These are phyloP conservation scores for Trichaptum fuscoviolaceum DNA, from an alignment of 768 basidiomycete species.

Conservation along the genomic window DNA sequence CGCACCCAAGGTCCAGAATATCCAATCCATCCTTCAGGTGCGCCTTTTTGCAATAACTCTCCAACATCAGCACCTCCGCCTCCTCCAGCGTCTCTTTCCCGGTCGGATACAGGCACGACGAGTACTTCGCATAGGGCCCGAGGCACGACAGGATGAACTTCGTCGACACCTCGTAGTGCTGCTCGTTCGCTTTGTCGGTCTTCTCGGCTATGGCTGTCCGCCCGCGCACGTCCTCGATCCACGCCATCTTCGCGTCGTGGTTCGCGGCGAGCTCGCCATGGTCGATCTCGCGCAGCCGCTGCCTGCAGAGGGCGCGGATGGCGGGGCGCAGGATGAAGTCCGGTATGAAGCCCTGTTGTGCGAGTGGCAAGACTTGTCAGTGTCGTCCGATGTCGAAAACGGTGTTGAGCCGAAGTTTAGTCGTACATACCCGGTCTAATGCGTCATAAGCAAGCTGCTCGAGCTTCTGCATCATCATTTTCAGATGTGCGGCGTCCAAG, in stretches of 20 bases:
- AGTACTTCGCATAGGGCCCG: constrained; percentile 64
- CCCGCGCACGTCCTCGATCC: constrained; percentile 50
- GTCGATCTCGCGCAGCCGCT: constrained; percentile 56
- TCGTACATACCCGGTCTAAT: not conserved
- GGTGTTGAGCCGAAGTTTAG: not conserved
- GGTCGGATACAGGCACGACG: constrained; percentile 58
- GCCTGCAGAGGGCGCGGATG: constrained; percentile 44
- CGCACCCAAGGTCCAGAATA: constrained; percentile 67
- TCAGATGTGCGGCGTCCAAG: not conserved
- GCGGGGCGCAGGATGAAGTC: constrained; percentile 47
- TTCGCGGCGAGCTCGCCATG: constrained; percentile 53
- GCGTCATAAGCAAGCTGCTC: not conserved
- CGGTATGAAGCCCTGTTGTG: constrained; percentile 53
- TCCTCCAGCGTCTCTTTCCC: constrained; percentile 54
- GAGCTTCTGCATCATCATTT: not conserved
- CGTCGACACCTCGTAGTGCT: constrained; percentile 67
- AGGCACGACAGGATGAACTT: constrained; percentile 61
- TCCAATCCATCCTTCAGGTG: constrained; percentile 54
- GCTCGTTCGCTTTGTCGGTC: constrained; percentile 66
- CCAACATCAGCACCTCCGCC: constrained; percentile 61
- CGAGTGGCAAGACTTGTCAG: not conserved
- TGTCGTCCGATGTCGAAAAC: not conserved
- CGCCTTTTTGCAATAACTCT: constrained; percentile 63
- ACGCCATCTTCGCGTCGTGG: constrained; percentile 61
- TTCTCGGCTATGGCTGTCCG: constrained; percentile 52